phyloP scores from a whole-genome alignment of 768 basidiomycete genomes.

The Xerocomus spinulosus region DNA sequence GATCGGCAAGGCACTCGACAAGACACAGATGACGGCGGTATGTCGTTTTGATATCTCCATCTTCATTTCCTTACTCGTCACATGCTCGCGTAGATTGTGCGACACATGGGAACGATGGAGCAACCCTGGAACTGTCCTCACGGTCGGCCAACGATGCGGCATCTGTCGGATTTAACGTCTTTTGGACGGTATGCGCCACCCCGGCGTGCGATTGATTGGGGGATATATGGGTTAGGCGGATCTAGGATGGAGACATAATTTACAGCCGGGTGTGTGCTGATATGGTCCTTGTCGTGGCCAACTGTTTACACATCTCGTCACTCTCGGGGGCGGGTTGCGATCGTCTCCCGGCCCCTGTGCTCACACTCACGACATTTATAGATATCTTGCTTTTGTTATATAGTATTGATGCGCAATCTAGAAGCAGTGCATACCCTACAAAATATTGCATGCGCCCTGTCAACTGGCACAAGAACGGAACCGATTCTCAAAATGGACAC shows the following conservation, averaged over 20 bases:
- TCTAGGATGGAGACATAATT: slow-evolving; percentile 1
- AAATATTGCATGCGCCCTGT: too few species aligned
- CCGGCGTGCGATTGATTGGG: slow-evolving; percentile 36
- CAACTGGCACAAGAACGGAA: too few species aligned
- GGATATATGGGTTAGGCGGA: slow-evolving; percentile 16
- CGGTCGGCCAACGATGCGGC: slow-evolving; percentile 80
- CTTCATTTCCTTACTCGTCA: not conserved
- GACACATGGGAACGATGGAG: slow-evolving; percentile 80
- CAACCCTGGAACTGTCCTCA: slow-evolving; percentile 91
- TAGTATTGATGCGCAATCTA: slow-evolving; percentile 12
- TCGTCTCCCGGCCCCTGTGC: not conserved
- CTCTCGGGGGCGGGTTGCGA: not conserved
- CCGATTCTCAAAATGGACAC: too few species aligned
- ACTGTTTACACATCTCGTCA: not conserved
- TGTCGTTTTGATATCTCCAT: slow-evolving; percentile 18
- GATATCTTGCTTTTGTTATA: slow-evolving; percentile 8
- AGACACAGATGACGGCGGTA: slow-evolving; percentile 72
- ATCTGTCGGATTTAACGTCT: slow-evolving; percentile 51
- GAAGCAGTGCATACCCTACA: too few species aligned
- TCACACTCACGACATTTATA: not conserved
- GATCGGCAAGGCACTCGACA: slow-evolving; percentile 83
- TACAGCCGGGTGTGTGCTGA: not conserved
- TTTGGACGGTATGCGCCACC: slow-evolving; percentile 18
- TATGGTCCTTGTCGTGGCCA: not conserved
- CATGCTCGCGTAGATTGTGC: slow-evolving; percentile 49